Percentiles rank a stretch among this genome's conserved stretches.
These are phyloP conservation scores for Pseudozyma hubeiensis DNA, from an alignment of 1,284 basidiomycete species.

Conservation along the genomic window DNA sequence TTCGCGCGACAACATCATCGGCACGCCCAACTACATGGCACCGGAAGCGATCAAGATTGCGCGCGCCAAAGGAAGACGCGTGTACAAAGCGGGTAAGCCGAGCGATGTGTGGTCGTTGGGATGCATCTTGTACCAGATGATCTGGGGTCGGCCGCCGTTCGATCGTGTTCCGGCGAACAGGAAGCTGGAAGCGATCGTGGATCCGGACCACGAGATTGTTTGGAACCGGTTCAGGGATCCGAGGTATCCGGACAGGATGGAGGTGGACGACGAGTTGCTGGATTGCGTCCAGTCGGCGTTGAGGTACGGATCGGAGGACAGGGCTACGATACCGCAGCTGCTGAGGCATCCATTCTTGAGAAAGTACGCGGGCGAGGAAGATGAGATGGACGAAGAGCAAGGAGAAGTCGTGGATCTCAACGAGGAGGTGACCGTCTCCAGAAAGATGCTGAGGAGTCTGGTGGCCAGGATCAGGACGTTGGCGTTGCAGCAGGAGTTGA, in stretches of 20 bases:
- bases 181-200: slow-evolving; percentile 88
- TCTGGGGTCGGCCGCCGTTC: slow-evolving; percentile 91
- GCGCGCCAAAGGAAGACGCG: slow-evolving; percentile 62
- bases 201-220: slow-evolving; percentile 78
- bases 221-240: slow-evolving; percentile 79
- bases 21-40: slow-evolving; percentile 69
- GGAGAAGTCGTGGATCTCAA: slow-evolving; percentile 20
- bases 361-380: slow-evolving; percentile 20
- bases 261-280: slow-evolving; percentile 78
- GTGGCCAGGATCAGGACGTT: slow-evolving; percentile 51
- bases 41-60: slow-evolving; percentile 67
- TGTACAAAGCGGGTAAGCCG: slow-evolving; percentile 69
- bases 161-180: slow-evolving; percentile 86
- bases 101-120: slow-evolving; percentile 95
- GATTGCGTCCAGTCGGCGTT: slow-evolving; percentile 81
- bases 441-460: slow-evolving; percentile 49
- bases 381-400: slow-evolving; percentile 16
- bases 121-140: slow-evolving; percentile 96
- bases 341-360: slow-evolving; percentile 70
- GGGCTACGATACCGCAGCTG: slow-evolving; percentile 81
- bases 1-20: slow-evolving; percentile 65
- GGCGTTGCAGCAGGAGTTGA: slow-evolving; percentile 56
- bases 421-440: slow-evolving; percentile 53
- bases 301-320: slow-evolving; percentile 78
- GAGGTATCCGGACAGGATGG: slow-evolving; percentile 68